Evolutionary conservation across 768 basidiomycete genomes (phyloP), one percentile per base, ranked within the genome.

Genomic region (Rubroboletus pulcherrimus): DNA sequence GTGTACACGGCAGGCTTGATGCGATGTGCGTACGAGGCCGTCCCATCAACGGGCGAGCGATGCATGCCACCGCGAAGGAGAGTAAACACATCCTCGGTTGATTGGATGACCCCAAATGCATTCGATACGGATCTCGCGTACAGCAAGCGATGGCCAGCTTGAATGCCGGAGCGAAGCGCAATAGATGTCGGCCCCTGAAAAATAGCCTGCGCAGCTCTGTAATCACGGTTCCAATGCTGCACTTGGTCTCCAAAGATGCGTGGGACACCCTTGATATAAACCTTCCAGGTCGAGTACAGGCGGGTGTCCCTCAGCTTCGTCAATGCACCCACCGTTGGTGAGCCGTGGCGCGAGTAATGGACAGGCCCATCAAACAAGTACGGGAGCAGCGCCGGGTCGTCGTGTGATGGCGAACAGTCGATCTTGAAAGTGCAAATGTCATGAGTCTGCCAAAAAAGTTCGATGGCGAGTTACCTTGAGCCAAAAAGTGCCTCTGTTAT

Each of bases 1-100:
- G 92, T 93, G 73, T 93, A 93, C 24, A 92, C 82, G 0, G 86
- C 86, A 42, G 89, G 89, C 66, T 90, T 90, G 71, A 91, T 79
- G 58, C 86, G 81, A 55, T 77, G 75, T 37, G 58, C 63, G 45
- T 59, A 59, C 29, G 60, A 56, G 24, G 55, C 17, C 53, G 34
- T 35, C 45, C 63, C 61, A 38, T 64, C 54, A 53, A 47, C 30
- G 8, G 55, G 29, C 14, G 59, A 53, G 19, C 51, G 63, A 7
- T 21, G 57, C n/a, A 54, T 55, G 37, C 77, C 78, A 5, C 79
- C 81, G 31, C 77, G 79, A 48, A 90, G 72, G 14, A 89, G 66
- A n/a, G 66, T 57, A 29, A 78, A 64, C 39, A 86, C 68, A 56
- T 83, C 83, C 15, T 73, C 70, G n/a, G 73, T 55, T 24, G 70